Base-by-base conservation (phyloP, 495 filamentous ascomycete genomes). In the Cercophora samala region DNA sequence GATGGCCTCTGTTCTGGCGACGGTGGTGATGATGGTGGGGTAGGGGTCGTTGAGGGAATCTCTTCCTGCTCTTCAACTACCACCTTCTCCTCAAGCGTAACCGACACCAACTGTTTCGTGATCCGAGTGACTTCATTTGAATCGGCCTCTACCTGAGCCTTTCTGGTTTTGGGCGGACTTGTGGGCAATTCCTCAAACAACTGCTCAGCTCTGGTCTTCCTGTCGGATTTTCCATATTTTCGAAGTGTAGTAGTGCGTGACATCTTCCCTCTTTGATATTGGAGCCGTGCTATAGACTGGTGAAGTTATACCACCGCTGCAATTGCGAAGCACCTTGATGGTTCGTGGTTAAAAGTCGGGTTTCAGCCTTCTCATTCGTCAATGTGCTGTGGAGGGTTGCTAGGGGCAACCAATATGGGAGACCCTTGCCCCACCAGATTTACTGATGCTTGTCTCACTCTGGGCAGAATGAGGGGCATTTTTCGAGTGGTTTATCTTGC, bases 141-240 rank as follows among this genome's bases (percentile, higher is more conserved):
- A 15, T 58, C 53, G 17, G 32, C 11, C 5, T 64, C 42, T 13
- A 46, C 21, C n/a, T 13, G 4, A 9, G 32, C 8, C 24, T 61
- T 37, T 19, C 6, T 23, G 9, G 24, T 60, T 22, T 72, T 73
- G 26, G 72, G 66, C 5, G 81, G 81, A 8, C 73, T 79, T 54
- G 70, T 74, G 6, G 80, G 79, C 23, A 84, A 66, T 60, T 80
- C 79, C n/a, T 74, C 76, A 65, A 83, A 83, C 58, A 80, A 68
- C 55, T 75, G 72, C 15, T 79, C 73, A 42, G 74, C 69, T 37
- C 66, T 80, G 23, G 75, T 72, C 25, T 77, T 79, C 37, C 68
- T 79, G 29, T 64, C 66, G 29, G 74, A 72, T 62, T 78, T 82
- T 53, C 81, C 81, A 69, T 84, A 83, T 73, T 77, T 80, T 8